A percentile compares a stretch with the other conserved stretches of the same genome.
These are phyloP conservation scores for Datisca glomerata DNA, from an alignment of 306 rosid species.

Conservation along the genomic window DNA sequence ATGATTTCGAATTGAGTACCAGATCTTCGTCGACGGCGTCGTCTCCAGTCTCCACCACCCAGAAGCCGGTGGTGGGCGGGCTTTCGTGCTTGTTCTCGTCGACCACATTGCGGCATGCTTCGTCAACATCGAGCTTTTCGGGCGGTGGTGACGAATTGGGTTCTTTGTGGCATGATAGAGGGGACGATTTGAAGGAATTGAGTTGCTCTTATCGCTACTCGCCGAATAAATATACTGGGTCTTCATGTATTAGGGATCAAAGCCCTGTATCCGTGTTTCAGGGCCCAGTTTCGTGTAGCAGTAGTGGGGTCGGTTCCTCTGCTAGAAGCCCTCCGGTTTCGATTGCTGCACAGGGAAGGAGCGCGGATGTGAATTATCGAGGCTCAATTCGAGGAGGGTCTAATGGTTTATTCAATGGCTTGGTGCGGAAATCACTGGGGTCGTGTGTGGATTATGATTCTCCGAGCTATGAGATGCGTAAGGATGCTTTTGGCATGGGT, in stretches of 20 bases:
- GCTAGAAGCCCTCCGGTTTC: slow-evolving; percentile 34
- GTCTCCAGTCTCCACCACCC: slow-evolving; percentile 47
- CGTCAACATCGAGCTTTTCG: slow-evolving; percentile 40
- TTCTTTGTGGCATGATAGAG: slow-evolving; percentile 41
- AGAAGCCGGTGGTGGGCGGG: slow-evolving; percentile 68
- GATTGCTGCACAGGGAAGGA: slow-evolving; percentile 28
- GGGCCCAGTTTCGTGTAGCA: slow-evolving; percentile 67
- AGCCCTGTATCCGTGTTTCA: slow-evolving; percentile 90
- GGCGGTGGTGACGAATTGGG: slow-evolving; percentile 55
- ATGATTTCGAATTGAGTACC: slow-evolving; percentile 65
- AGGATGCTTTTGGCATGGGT: slow-evolving; percentile 24
- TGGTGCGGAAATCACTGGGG: slow-evolving; percentile 72
- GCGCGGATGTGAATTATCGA: slow-evolving; percentile 21
- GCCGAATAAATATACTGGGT: slow-evolving; percentile 41
- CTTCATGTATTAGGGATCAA: slow-evolving; percentile 52
- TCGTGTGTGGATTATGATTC: slow-evolving; percentile 70
- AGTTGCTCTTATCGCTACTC: slow-evolving; percentile 64
- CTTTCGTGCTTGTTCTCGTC: slow-evolving; percentile 84
- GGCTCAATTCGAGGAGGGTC: slow-evolving; percentile 30
- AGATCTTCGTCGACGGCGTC: slow-evolving; percentile 56
- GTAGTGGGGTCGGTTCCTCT: slow-evolving; percentile 25
- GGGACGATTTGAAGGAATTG: slow-evolving; percentile 64
- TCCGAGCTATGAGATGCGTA: slow-evolving; percentile 18
- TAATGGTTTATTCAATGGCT: slow-evolving; percentile 60
- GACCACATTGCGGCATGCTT: slow-evolving; percentile 36